These are phyloP conservation scores for Eutrema japonicum DNA, from an alignment of 345 rosid genomes.

Conservation along the genomic window DNA sequence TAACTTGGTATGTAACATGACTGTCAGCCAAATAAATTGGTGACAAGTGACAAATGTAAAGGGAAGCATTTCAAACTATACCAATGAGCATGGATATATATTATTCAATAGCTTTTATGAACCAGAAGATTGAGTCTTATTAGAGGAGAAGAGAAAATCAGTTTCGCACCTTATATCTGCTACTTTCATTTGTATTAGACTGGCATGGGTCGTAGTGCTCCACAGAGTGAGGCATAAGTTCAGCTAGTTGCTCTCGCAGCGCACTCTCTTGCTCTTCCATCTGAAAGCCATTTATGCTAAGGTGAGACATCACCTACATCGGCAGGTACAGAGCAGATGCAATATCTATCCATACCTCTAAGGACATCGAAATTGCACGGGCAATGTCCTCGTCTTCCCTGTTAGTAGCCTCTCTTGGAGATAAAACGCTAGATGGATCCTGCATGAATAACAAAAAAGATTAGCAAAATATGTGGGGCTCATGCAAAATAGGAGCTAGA, in stretches of 20 bases:
- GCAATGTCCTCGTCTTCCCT: slow-evolving; percentile 74
- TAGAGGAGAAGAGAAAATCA: slow-evolving; percentile 12
- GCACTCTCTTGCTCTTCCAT: slow-evolving; percentile 66
- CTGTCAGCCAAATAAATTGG: slow-evolving; percentile 3
- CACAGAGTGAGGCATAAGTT: slow-evolving; percentile 37
- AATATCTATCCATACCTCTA: slow-evolving; percentile 61
- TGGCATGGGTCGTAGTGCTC: slow-evolving; percentile 38
- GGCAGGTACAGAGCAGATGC: slow-evolving; percentile 25
- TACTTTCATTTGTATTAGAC: slow-evolving; percentile 42
- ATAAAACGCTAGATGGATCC: slow-evolving; percentile 50
- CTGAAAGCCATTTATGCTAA: slow-evolving; percentile 50
- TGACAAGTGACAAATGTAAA: slow-evolving; percentile 13
- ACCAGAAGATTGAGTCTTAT: slow-evolving; percentile 11
- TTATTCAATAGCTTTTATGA: slow-evolving; percentile 1
- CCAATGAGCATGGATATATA: slow-evolving; percentile 7
- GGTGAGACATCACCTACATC: slow-evolving; percentile 33
- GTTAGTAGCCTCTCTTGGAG: slow-evolving; percentile 46
- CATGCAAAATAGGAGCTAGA: slow-evolving; percentile 12
- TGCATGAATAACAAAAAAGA: slow-evolving; percentile 41
- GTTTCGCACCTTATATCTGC: slow-evolving; percentile 49
- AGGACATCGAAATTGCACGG: slow-evolving; percentile 72
- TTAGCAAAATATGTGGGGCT: slow-evolving; percentile 7
- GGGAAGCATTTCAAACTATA: slow-evolving; percentile 17
- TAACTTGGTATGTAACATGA: slow-evolving; percentile 19
- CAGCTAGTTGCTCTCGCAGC: slow-evolving; percentile 46